Conservation (phyloP, 1,139 yeast species). For the Williopsis jadinii region DNA sequence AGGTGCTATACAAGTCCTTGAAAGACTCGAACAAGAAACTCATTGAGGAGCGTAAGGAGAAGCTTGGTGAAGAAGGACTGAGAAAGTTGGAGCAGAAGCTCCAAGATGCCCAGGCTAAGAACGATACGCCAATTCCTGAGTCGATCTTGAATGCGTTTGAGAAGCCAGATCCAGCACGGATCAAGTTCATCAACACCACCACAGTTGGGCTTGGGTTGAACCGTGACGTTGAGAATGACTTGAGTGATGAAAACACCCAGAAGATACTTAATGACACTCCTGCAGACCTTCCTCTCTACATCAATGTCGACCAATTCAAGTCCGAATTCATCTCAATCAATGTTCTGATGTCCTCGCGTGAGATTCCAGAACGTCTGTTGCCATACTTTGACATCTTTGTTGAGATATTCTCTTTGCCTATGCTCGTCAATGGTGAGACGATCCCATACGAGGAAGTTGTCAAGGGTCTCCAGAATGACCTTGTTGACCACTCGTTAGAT, state of each 20-base stretch:
- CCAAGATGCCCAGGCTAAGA: constrained; percentile 55
- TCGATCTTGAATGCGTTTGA: constrained; percentile 52
- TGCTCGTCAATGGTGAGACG: constrained; percentile 51
- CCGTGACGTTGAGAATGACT: constrained; percentile 26
- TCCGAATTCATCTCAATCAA: constrained; percentile 78
- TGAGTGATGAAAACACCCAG: constrained; percentile 24
- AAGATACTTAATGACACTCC: constrained; percentile 32
- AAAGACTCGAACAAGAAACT: constrained; percentile 47
- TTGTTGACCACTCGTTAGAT: constrained; percentile 50
- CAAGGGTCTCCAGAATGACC: constrained; percentile 63
- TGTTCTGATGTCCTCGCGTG: constrained; percentile 55
- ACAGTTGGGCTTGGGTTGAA: constrained; percentile 38
- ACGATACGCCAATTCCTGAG: constrained; percentile 72
- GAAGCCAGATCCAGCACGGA: constrained; percentile 69
- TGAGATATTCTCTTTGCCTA: constrained; percentile 65
- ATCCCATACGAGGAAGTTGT: constrained; percentile 72
- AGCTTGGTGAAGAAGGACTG: constrained; percentile 59
- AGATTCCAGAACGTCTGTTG: constrained; percentile 49
- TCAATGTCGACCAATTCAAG: constrained; percentile 74
- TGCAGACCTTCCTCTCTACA: constrained; percentile 51
- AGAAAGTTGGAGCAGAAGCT: constrained; percentile 41
- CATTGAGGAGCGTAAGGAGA: constrained; percentile 39
- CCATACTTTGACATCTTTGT: constrained; percentile 65
- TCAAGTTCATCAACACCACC: constrained; percentile 63
- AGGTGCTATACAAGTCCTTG: constrained; percentile 44